These are phyloP conservation scores for Pseudoscleropodium purum DNA, from an alignment of 225 moss, liverwort and hornwort genomes.

Conservation along the genomic window DNA sequence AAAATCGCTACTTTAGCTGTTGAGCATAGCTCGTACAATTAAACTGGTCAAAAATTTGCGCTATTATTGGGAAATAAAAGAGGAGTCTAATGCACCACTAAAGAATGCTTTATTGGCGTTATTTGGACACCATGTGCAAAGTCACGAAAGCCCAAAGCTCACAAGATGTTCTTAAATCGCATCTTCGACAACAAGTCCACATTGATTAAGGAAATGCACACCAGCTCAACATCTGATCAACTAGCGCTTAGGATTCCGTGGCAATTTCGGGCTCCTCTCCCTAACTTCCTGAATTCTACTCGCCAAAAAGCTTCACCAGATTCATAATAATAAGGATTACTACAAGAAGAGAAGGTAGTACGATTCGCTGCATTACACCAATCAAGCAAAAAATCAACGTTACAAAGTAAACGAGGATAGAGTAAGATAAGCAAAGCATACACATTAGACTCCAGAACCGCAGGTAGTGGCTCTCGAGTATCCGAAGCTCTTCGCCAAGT, in stretches of 20 bases:
- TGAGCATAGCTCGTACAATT: neutral
- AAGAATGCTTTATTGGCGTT: neutral
- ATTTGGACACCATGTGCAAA: neutral
- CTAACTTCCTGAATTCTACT: neutral
- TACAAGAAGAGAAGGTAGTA: neutral
- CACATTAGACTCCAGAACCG: conserved; percentile 14
- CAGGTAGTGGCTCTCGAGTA: conserved; percentile 10
- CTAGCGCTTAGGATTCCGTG: no score
- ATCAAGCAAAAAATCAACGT: neutral
- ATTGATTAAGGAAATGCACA: neutral
- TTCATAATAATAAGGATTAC: neutral
- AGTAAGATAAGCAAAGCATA: neutral
- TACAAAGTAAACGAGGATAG: neutral
- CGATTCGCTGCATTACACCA: neutral
- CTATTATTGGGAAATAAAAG: neutral
- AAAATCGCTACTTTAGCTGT: neutral
- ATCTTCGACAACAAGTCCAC: neutral
- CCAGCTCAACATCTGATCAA: neutral
- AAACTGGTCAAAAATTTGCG: neutral
- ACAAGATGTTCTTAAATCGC: neutral
- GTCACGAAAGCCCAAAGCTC: neutral
- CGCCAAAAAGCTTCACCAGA: neutral
- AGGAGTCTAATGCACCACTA: neutral
- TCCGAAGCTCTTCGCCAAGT: conserved; percentile 13
- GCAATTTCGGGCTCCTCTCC: no score